These are phyloP conservation scores for Corniculantispora saksenae DNA, from an alignment of 2,329 filamentous ascomycete species.

Conservation along the genomic window DNA sequence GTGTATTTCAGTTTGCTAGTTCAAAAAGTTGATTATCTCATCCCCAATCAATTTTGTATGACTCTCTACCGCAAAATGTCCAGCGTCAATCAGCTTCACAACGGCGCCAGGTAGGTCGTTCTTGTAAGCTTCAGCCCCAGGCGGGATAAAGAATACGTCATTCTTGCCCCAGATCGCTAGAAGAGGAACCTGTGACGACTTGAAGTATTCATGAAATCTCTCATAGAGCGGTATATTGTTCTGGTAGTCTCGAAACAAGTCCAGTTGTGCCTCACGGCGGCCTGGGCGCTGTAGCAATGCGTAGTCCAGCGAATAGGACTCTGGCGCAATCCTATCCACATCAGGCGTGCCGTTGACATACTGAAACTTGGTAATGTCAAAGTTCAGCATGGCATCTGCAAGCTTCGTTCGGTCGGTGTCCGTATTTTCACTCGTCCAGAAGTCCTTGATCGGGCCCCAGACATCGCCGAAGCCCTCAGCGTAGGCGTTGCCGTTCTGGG, in stretches of 20 bases:
- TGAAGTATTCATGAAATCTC: slow-evolving; percentile 56
- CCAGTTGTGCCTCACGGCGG: slow-evolving; percentile 55
- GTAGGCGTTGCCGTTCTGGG: slow-evolving; percentile 65
- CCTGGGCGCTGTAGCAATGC: slow-evolving; percentile 50
- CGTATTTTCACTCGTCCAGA: slow-evolving; percentile 44
- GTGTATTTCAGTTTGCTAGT: background rate
- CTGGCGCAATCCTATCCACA: slow-evolving; percentile 41
- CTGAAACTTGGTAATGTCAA: slow-evolving; percentile 44
- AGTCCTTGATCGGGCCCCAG: slow-evolving; percentile 49
- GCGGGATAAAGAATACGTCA: slow-evolving; percentile 51
- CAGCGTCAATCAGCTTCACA: slow-evolving; percentile 53
- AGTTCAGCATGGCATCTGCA: slow-evolving; percentile 33
- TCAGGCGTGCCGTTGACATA: slow-evolving; percentile 43
- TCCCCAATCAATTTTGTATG: slow-evolving; percentile 33
- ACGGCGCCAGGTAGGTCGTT: slow-evolving; percentile 50
- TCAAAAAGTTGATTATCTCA: slow-evolving; percentile 31
- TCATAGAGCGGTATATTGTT: slow-evolving; percentile 57
- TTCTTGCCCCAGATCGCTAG: slow-evolving; percentile 61
- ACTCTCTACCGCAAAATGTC: slow-evolving; percentile 54
- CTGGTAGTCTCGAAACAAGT: slow-evolving; percentile 58
- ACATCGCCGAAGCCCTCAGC: slow-evolving; percentile 54
- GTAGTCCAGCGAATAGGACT: slow-evolving; percentile 52
- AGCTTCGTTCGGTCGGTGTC: slow-evolving; percentile 39
- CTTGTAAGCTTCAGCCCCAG: slow-evolving; percentile 56
- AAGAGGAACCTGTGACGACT: slow-evolving; percentile 50